Conservation (phyloP, 208 protist genomes). For the Wallacemonas collosoma region DNA sequence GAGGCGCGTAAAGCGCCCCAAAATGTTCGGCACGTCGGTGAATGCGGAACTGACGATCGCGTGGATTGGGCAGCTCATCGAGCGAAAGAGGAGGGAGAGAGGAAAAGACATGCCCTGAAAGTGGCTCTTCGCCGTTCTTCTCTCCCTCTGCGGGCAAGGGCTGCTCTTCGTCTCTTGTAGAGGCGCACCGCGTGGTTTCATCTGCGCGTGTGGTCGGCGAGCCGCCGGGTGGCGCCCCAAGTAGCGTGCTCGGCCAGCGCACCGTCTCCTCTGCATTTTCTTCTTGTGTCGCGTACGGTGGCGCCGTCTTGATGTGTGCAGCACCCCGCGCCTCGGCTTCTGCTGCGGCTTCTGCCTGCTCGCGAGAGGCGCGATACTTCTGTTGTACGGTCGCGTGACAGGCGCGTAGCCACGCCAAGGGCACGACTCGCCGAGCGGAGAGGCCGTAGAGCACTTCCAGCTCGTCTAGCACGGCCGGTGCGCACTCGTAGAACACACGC, state of each 20-base stretch:
- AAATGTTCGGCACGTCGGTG: conserved; percentile 12
- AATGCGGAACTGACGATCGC: conserved; percentile 28
- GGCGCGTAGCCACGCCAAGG: conserved; percentile 41
- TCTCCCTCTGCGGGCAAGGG: not conserved
- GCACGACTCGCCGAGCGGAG: conserved; percentile 22
- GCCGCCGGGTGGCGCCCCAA: not conserved
- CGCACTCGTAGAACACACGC: conserved; percentile 20
- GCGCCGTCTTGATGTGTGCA: not conserved
- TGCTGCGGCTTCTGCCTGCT: not conserved
- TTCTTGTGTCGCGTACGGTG: conserved; percentile 1
- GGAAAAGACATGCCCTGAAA: not conserved
- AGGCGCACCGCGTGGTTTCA: no score
- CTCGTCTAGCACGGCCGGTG: conserved; percentile 14
- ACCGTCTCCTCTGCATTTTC: conserved; percentile 4
- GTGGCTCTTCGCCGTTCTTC: not conserved
- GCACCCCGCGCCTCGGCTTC: not conserved
- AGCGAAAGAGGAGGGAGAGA: conserved; percentile 25
- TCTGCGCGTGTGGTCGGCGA: no score
- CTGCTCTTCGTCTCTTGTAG: no score
- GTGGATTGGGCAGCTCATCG: conserved; percentile 29
- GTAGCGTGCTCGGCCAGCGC: conserved; percentile 8
- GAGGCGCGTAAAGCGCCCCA: not conserved
- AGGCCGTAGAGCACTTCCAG: conserved; percentile 33
- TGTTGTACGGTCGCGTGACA: conserved; percentile 1
- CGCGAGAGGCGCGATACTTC: conserved; percentile 4